phyloP scores from a whole-genome alignment of 2,329 filamentous ascomycete genomes.

The Albophoma yamanashiensis region DNA sequence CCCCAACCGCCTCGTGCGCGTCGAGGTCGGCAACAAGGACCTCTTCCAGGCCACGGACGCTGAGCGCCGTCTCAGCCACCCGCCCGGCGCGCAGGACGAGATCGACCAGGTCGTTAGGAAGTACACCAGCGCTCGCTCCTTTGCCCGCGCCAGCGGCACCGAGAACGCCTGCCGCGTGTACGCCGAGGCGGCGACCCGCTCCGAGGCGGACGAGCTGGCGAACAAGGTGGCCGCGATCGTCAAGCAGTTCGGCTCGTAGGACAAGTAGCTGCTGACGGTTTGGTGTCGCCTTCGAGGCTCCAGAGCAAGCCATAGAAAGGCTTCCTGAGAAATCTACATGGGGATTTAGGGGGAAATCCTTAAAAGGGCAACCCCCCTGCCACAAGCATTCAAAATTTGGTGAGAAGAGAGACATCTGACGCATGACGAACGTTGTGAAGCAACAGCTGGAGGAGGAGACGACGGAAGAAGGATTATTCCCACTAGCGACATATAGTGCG shows the following conservation, averaged over 20 bases:
- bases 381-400: background rate
- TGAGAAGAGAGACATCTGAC: background rate
- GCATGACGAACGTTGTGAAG: background rate
- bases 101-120: conserved; percentile 85
- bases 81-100: conserved; percentile 67
- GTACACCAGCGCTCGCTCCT: conserved; percentile 80
- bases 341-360: background rate
- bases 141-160: conserved; percentile 86
- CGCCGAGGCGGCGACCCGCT: conserved; percentile 81
- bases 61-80: conserved; percentile 75
- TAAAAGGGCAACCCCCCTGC: background rate
- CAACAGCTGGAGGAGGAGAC: background rate
- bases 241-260: conserved; percentile 38
- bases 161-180: conserved; percentile 96
- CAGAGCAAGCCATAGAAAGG: background rate
- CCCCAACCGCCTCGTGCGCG: conserved; percentile 87
- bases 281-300: background rate
- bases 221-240: conserved; percentile 71
- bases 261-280: background rate
- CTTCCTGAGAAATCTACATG: background rate
- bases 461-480: background rate
- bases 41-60: conserved; percentile 88
- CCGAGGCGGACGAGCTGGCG: conserved; percentile 84
- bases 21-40: conserved; percentile 80
- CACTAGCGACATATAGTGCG: background rate